A percentile compares a stretch with the other conserved stretches of the same genome.
These are phyloP conservation scores for Chrysosphaeria jannelii DNA, from an alignment of 2,329 filamentous ascomycete genomes.

Conservation along the genomic window DNA sequence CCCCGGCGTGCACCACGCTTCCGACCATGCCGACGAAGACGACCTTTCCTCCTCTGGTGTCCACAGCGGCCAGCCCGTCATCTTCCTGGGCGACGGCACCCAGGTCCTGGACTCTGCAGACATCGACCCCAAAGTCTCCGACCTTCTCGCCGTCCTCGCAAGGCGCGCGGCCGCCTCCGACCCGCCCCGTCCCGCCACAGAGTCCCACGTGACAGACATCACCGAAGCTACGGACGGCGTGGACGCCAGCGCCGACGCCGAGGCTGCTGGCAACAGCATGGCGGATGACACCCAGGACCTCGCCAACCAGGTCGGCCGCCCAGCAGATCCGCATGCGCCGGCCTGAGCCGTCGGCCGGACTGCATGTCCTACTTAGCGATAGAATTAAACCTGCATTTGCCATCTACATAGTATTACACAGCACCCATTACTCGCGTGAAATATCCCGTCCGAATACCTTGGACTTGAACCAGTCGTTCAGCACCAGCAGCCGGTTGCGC, in stretches of 20 bases:
- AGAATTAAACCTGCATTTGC: too few relatives aligned
- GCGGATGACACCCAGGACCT: conserved; percentile 73
- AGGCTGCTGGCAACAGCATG: too few relatives aligned
- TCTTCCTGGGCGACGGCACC: conserved; percentile 82
- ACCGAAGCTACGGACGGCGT: too few relatives aligned
- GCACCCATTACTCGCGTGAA: conserved; percentile 55
- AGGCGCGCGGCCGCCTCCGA: too few relatives aligned
- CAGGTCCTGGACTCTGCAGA: too few relatives aligned
- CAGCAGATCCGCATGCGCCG: too few relatives aligned
- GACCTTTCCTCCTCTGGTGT: too few relatives aligned
- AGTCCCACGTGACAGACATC: conserved; percentile 75
- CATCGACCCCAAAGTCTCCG: too few relatives aligned
- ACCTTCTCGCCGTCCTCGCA: too few relatives aligned
- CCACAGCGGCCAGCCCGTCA: conserved; percentile 55
- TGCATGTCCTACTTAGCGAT: conserved; percentile 1
- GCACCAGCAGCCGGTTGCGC: conserved; percentile 76
- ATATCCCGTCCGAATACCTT: conserved; percentile 92
- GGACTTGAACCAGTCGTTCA: conserved; percentile 89
- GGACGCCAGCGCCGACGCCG: too few relatives aligned
- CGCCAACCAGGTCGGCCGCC: conserved; percentile 51
- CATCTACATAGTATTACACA: too few relatives aligned
- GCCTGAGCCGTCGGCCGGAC: neutral
- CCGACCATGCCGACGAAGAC: conserved; percentile 54
- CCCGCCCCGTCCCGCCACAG: too few relatives aligned
- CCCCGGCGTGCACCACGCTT: conserved; percentile 54